Evolutionary conservation across 2,329 filamentous ascomycete species (phyloP).

Genomic region (Phialocephala subalpina): DNA sequence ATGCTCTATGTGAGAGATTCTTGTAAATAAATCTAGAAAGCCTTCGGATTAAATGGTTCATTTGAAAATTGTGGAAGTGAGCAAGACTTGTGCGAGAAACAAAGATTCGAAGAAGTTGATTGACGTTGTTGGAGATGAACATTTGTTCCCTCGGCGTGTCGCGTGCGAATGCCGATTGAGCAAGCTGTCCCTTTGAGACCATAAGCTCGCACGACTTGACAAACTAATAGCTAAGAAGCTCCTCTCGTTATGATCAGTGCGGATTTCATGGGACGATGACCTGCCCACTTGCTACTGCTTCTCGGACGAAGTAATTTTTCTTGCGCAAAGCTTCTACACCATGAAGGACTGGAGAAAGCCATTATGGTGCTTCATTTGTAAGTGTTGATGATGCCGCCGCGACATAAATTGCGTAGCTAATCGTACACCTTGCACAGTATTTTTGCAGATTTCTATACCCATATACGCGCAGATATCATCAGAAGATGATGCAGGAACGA

Average conservation of each 20-base stretch:
- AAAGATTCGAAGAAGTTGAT: neutral
- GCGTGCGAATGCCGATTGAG: slow-evolving; percentile 10
- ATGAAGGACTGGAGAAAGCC: slow-evolving; percentile 43
- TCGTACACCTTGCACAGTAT: slow-evolving; percentile 31
- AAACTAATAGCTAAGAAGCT: slow-evolving; percentile 21
- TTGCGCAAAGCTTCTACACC: slow-evolving; percentile 32
- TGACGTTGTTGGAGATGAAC: neutral
- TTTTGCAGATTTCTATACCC: slow-evolving; percentile 37
- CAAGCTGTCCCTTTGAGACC: slow-evolving; percentile 40
- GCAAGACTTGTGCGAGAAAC: neutral
- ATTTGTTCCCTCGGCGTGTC: slow-evolving; percentile 13
- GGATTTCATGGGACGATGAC: slow-evolving; percentile 39
- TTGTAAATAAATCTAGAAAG: neutral
- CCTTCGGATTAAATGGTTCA: neutral
- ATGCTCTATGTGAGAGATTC: neutral
- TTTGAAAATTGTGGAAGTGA: neutral
- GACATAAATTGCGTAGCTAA: slow-evolving; percentile 14
- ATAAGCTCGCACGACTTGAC: slow-evolving; percentile 28
- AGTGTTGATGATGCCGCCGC: slow-evolving; percentile 23
- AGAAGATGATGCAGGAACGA: slow-evolving; percentile 32
- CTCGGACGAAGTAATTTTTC: slow-evolving; percentile 37
- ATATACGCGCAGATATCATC: slow-evolving; percentile 30
- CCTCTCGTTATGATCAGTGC: slow-evolving; percentile 24
- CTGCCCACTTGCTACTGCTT: slow-evolving; percentile 30
- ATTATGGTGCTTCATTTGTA: slow-evolving; percentile 45